These are phyloP conservation scores for Allodekkera sacchari DNA, from an alignment of 805 yeast genomes.

Conservation along the genomic window DNA sequence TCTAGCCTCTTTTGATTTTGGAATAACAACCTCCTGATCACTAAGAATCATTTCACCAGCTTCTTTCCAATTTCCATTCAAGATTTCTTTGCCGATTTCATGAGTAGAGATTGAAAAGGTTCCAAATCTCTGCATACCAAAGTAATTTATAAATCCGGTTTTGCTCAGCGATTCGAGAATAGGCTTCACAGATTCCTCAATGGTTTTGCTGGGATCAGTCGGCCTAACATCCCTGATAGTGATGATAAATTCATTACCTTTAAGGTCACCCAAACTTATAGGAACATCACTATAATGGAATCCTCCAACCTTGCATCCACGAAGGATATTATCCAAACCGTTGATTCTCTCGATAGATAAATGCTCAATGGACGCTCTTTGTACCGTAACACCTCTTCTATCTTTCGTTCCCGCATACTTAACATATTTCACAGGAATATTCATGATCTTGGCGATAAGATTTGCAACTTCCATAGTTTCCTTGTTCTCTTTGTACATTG, in stretches of 20 bases:
- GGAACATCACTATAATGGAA: conserved; percentile 57
- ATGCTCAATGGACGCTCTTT: conserved; percentile 60
- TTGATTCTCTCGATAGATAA: conserved; percentile 69
- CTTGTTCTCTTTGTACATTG: conserved; percentile 86
- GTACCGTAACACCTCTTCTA: conserved; percentile 92
- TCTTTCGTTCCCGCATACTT: conserved; percentile 95
- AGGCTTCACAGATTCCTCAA: conserved; percentile 38
- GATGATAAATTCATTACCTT: conserved; percentile 84
- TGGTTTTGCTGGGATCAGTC: conserved; percentile 21
- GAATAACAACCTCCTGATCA: conserved; percentile 77
- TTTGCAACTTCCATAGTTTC: conserved; percentile 96
- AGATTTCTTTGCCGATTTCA: conserved; percentile 63
- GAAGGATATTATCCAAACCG: conserved; percentile 64
- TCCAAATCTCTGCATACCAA: conserved; percentile 98
- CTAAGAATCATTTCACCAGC: conserved; percentile 75
- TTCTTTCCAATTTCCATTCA: conserved; percentile 67
- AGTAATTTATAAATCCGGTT: conserved; percentile 86
- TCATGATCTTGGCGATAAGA: conserved; percentile 60
- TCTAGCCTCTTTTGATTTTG: conserved; percentile 80
- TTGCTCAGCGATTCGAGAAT: conserved; percentile 51
- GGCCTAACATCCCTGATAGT: conserved; percentile 67
- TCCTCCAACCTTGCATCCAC: conserved; percentile 75
- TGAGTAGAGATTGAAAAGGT: conserved; percentile 93
- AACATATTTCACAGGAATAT: conserved; percentile 62
- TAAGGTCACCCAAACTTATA: conserved; percentile 71